Evolutionary conservation across 805 yeast species (phyloP).

Genomic region (Debaryomyces maramus): DNA sequence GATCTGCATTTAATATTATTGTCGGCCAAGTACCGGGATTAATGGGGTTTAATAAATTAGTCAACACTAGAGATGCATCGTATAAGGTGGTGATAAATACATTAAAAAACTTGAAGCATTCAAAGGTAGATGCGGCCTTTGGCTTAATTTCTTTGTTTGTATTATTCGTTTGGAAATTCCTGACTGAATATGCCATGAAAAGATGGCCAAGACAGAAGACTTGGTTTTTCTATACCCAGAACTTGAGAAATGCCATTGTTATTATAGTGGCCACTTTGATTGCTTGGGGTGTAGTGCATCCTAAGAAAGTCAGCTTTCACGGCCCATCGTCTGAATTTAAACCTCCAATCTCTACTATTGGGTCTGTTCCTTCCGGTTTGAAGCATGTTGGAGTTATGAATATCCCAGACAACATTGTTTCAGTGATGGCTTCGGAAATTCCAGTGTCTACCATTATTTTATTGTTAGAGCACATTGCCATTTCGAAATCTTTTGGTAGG

Average conservation of each 20-base stretch:
- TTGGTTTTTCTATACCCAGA: constrained; percentile 67
- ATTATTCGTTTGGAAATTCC: constrained; percentile 70
- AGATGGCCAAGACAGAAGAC: constrained; percentile 59
- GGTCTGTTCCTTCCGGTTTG: constrained; percentile 81
- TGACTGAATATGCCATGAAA: constrained; percentile 59
- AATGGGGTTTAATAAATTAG: constrained; percentile 67
- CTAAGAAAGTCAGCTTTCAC: constrained; percentile 30
- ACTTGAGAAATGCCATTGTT: constrained; percentile 78
- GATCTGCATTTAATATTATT: constrained; percentile 83
- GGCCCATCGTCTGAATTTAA: constrained; percentile 34
- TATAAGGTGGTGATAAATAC: constrained; percentile 69
- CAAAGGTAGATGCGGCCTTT: constrained; percentile 83
- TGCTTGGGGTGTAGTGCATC: constrained; percentile 72
- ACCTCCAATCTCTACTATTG: constrained; percentile 60
- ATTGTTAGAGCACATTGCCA: constrained; percentile 88
- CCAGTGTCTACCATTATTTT: constrained; percentile 85
- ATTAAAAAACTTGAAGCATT: constrained; percentile 65
- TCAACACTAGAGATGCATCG: constrained; percentile 72
- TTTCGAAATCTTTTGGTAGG: constrained; percentile 90
- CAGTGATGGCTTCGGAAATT: constrained; percentile 67
- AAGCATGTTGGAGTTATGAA: constrained; percentile 71
- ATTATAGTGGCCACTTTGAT: constrained; percentile 81
- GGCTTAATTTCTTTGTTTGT: constrained; percentile 75
- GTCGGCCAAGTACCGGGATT: constrained; percentile 85
- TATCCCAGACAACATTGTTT: constrained; percentile 58